Evolutionary conservation across 305 asterid genomes (phyloP), one percentile per base, ranked within the genome.

Genomic region (Fraxinus albicans): DNA sequence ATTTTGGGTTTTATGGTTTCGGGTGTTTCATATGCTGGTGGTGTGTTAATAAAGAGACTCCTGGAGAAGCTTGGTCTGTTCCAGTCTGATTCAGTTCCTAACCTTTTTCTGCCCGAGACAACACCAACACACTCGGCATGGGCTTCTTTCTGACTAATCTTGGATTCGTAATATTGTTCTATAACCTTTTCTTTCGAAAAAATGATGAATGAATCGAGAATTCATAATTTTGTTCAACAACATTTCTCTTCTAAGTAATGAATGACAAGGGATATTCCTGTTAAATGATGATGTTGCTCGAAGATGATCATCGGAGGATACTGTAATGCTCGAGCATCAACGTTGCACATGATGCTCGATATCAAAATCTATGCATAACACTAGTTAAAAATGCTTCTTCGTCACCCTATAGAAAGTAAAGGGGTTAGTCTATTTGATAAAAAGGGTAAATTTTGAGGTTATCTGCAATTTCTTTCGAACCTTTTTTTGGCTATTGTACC

Each of bases 11-110:
- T 94, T 76, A 77, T 83, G 87, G 94, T 82, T 76, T 91, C 97
- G 0, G 98, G 98, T 6, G 86, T 91, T 38, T 89, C 95, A 0
- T 94, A 88, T 70, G 97, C 89, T 35, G 97, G 92, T 10, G 99
- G 99, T 8, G 82, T 72, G 50, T 77, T 92, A 31, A 85, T 90
- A 44, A 90, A 87, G 50, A 88, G 90, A 38, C 86, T 96, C 19
- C 82, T 96, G 85, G 88, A 86, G 81, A 88, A 90, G 90, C 87
- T 91, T 9, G 94, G 92, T 55, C 74, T 91, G 83, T 92, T 93
- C 79, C 67, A 83, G 78, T n/a, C 95, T 19, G 84, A 86, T 84
- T 78, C 94, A 2, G 80, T 80, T 60, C 50, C 87, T 53, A 77
- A 78, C 79, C 33, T 85, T 72, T 15, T 70, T 40, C 47, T 77